These are phyloP conservation scores for Conticribra weissflogii DNA, from an alignment of 108 stramenopile genomes.

Conservation along the genomic window DNA sequence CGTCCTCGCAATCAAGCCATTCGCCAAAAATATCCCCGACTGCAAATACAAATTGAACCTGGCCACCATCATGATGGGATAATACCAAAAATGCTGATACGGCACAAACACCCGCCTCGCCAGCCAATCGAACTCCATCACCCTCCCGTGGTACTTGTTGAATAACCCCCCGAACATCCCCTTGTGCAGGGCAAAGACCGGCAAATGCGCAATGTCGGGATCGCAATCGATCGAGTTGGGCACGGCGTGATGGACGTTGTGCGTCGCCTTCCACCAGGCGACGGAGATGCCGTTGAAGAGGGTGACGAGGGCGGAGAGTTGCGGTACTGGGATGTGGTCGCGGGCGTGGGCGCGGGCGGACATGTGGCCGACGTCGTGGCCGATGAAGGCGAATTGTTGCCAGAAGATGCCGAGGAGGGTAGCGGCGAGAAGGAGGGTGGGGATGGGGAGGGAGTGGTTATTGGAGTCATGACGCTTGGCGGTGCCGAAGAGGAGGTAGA, in stretches of 20 bases:
- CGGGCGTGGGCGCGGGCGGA: constrained; percentile 67
- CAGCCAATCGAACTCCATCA: constrained; percentile 66
- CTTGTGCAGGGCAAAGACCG: constrained; percentile 78
- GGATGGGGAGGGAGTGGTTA: no score
- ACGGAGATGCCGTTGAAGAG: constrained; percentile 80
- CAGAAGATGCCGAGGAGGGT: constrained; percentile 72
- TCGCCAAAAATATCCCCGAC: constrained; percentile 49
- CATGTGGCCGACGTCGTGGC: constrained; percentile 93
- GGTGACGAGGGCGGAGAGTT: constrained; percentile 58
- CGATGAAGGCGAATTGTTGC: constrained; percentile 92
- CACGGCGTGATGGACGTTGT: constrained; percentile 93
- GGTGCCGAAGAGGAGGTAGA: constrained; percentile 29
- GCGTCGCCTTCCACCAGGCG: constrained; percentile 93
- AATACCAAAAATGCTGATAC: constrained; percentile 88
- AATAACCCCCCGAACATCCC: constrained; percentile 61
- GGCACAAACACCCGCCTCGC: constrained; percentile 71
- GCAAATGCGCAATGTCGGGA: constrained; percentile 96
- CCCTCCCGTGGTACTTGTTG: constrained; percentile 75
- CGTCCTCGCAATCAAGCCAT: no score
- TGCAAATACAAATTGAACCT: constrained; percentile 88
- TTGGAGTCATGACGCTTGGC: no score
- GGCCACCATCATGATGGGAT: constrained; percentile 88
- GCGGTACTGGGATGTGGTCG: constrained; percentile 49
- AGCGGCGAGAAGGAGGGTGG: constrained; percentile 27
- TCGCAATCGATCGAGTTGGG: constrained; percentile 86